Percentiles rank a stretch among this genome's conserved stretches.
Conservation (phyloP, 192 early-diverging fungal genomes). For the Fimicolochytrium jonesii region DNA sequence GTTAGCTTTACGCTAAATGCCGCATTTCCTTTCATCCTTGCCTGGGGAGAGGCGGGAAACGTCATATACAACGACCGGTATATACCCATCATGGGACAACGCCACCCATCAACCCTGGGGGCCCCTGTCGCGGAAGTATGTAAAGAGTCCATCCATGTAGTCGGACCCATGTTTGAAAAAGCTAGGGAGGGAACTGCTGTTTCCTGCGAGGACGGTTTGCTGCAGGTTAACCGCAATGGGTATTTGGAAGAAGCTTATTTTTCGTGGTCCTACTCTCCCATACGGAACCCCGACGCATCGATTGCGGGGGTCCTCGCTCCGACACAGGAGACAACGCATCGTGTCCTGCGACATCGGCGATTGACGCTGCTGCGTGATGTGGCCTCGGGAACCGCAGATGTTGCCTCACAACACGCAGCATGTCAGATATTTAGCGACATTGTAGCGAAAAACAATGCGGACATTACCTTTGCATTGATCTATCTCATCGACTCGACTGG, state of each 20-base stretch:
- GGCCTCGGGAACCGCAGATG: too few species aligned
- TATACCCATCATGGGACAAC: constrained; percentile 12
- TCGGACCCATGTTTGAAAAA: neutral
- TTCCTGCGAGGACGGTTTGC: neutral
- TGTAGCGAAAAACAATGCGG: neutral
- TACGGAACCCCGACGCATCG: neutral
- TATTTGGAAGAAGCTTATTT: constrained; percentile 16
- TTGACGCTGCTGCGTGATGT: too few species aligned
- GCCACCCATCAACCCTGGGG: constrained; percentile 4
- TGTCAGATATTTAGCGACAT: neutral
- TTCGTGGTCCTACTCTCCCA: constrained; percentile 13
- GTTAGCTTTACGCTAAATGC: neutral
- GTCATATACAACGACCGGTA: constrained; percentile 21
- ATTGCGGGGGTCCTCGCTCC: neutral
- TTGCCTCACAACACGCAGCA: too few species aligned
- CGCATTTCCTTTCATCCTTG: constrained; percentile 4
- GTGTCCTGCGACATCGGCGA: too few species aligned
- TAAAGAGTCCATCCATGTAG: neutral
- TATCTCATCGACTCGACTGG: neutral
- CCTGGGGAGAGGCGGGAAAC: neutral
- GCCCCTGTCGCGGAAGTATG: neutral
- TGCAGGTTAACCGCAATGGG: neutral
- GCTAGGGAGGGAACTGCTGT: neutral
- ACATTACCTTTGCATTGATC: neutral
- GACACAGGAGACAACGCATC: too few species aligned